Percentiles rank a stretch among this genome's conserved stretches.
Conservation (phyloP, 2,329 filamentous ascomycete genomes). For the Colletotrichum lupini region DNA sequence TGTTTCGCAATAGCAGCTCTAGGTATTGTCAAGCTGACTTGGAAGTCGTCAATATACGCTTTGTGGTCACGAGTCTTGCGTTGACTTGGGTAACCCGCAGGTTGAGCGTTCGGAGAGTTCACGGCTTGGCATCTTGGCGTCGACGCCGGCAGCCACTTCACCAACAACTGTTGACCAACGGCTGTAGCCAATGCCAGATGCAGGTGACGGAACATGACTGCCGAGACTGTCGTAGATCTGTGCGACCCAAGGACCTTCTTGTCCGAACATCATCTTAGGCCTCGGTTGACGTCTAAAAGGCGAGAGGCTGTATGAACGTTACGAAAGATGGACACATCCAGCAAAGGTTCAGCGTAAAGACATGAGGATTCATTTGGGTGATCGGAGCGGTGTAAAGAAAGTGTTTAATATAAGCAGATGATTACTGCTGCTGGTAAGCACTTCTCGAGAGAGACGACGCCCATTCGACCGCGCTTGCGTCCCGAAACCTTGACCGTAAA, state of each 20-base stretch:
- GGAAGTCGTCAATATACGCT: not conserved
- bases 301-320: not conserved
- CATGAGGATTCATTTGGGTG: not conserved
- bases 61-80: not conserved
- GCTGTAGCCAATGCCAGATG: not conserved
- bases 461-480: too few species aligned
- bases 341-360: not conserved
- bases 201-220: not conserved
- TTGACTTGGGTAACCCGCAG: not conserved
- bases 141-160: not conserved
- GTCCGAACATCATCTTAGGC: not conserved
- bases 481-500: too few species aligned
- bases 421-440: too few species aligned
- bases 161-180: not conserved
- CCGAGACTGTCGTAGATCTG: not conserved
- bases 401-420: too few species aligned
- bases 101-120: conserved; percentile 13
- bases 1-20: not conserved
- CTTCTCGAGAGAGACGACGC: too few species aligned
- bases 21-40: rapidly evolving
- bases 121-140: conserved; percentile 3
- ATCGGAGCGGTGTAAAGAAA: too few species aligned
- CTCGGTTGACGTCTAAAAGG: not conserved
- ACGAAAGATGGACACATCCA: not conserved
- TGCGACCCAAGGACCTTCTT: not conserved